Percentiles rank a stretch among this genome's conserved stretches.
phyloP scores from a whole-genome alignment of 148 eudicot species.

The Selenicereus undatus region DNA sequence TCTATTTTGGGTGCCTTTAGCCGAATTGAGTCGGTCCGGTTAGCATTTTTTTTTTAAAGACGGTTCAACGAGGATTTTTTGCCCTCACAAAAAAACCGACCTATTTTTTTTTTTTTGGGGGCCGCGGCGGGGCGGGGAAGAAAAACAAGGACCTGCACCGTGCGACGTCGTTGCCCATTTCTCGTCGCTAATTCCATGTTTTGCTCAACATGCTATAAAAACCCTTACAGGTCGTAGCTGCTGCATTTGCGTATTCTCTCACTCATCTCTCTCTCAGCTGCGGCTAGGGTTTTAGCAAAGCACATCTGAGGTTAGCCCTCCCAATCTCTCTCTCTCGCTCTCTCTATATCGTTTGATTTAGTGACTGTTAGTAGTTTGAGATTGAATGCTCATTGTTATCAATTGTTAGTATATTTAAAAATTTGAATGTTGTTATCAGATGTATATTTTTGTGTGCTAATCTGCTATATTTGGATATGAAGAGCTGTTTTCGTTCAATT shows the following conservation, averaged over 20 bases:
- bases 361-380: background rate
- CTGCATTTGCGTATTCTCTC: background rate
- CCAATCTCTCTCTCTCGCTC: background rate
- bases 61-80: background rate
- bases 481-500: background rate
- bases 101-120: no score
- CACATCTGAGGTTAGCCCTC: background rate
- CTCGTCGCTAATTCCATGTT: background rate
- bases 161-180: background rate
- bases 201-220: background rate
- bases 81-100: background rate
- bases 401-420: background rate
- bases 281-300: constrained; percentile 4
- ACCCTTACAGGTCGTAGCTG: background rate
- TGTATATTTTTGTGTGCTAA: background rate
- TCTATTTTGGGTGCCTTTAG: background rate
- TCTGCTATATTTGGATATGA: background rate
- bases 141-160: no score
- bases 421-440: background rate
- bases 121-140: no score
- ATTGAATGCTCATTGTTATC: background rate
- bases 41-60: background rate
- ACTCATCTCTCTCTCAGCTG: background rate
- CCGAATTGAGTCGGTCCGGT: background rate
- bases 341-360: background rate